Conservation (phyloP, 805 yeast genomes). For the Lipomyces yamadae region DNA sequence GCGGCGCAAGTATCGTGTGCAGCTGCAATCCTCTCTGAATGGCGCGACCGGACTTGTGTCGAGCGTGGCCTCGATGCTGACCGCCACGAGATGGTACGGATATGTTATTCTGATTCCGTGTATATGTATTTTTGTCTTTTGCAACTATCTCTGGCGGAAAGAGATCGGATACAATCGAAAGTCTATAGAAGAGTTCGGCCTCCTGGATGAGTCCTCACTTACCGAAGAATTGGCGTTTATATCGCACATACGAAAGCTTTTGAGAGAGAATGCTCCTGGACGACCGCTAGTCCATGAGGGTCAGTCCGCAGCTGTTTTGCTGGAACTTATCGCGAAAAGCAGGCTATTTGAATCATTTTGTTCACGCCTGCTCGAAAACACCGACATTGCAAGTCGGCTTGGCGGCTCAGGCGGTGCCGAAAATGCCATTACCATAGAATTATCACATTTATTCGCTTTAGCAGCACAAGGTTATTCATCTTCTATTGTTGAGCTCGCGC, state of each 20-base stretch:
- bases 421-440: no score
- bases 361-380: not conserved
- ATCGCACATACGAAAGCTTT: not conserved
- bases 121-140: not conserved
- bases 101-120: constrained; percentile 1
- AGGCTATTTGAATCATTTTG: constrained; percentile 2
- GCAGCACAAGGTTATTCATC: not conserved
- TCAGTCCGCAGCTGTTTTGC: not conserved
- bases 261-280: not conserved
- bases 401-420: not conserved
- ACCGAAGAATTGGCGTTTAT: not conserved
- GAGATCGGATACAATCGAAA: constrained; percentile 7
- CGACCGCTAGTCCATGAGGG: not conserved
- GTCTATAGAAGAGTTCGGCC: not conserved
- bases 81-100: constrained; percentile 2
- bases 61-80: not conserved
- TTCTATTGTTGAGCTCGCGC: not conserved
- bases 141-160: constrained; percentile 11
- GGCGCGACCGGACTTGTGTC: not conserved
- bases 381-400: not conserved
- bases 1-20: not conserved
- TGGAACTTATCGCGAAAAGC: not conserved
- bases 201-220: not conserved
- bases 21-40: not conserved
- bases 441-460: not conserved